phyloP scores from a whole-genome alignment of 495 filamentous ascomycete genomes.

The Annulohypoxylon maeteangense region DNA sequence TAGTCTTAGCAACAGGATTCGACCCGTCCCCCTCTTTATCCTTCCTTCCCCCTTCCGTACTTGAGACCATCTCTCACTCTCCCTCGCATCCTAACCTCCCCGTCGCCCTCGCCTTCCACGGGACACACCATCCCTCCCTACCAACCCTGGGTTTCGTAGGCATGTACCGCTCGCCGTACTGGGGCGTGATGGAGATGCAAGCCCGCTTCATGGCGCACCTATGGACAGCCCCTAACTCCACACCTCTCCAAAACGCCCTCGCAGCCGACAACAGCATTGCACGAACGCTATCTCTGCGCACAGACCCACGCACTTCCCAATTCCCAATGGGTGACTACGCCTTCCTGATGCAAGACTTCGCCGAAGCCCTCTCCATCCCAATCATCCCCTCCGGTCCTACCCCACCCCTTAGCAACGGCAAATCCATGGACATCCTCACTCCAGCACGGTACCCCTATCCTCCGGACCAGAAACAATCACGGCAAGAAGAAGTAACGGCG shows the following conservation, averaged over 20 bases:
- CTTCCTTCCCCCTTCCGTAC: conserved; percentile 67
- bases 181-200: conserved; percentile 90
- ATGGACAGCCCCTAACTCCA: conserved; percentile 49
- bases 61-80: conserved; percentile 65
- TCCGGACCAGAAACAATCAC: not conserved
- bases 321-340: conserved; percentile 87
- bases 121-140: conserved; percentile 67
- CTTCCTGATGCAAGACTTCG: conserved; percentile 78
- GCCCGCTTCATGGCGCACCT: conserved; percentile 69
- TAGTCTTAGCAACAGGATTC: conserved; percentile 84
- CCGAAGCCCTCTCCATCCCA: conserved; percentile 62
- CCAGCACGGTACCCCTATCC: conserved; percentile 54
- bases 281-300: conserved; percentile 55
- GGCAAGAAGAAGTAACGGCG: conserved; percentile 35
- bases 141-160: conserved; percentile 82
- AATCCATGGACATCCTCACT: conserved; percentile 58
- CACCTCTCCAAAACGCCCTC: conserved; percentile 45
- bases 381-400: conserved; percentile 40
- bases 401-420: conserved; percentile 48
- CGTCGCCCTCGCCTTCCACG: conserved; percentile 73
- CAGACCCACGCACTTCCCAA: conserved; percentile 63
- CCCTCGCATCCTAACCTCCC: conserved; percentile 68
- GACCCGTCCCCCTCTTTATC: conserved; percentile 67
- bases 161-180: conserved; percentile 87
- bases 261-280: conserved; percentile 56